Evolutionary conservation across 2,329 filamentous ascomycete species (phyloP).

Genomic region (Colletotrichum brevisporum): DNA sequence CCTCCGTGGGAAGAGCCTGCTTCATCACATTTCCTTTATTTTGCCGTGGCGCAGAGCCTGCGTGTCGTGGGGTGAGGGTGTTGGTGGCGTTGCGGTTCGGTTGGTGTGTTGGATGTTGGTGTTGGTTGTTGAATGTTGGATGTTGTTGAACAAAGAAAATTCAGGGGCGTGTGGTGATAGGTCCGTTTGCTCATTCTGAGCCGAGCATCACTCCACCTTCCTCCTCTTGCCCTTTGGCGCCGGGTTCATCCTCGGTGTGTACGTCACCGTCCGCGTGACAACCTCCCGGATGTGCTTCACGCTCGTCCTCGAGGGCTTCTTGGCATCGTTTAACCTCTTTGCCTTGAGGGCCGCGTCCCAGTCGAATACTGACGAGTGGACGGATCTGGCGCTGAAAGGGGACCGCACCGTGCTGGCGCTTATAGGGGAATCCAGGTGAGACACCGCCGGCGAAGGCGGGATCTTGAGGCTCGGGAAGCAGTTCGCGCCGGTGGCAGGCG

Average conservation of each 20-base stretch:
- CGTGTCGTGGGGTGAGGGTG: conserved; percentile 19
- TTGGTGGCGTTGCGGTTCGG: conserved; percentile 13
- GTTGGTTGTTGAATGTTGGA: conserved; percentile 2
- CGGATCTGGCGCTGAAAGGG: conserved; percentile 78
- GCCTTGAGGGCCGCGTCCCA: conserved; percentile 82
- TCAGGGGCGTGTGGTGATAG: conserved; percentile 19
- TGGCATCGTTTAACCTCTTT: conserved; percentile 72
- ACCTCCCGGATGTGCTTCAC: conserved; percentile 86
- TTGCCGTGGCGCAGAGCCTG: conserved; percentile 31
- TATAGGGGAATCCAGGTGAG: conserved; percentile 77
- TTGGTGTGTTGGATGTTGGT: conserved; percentile 5
- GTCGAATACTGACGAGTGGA: conserved; percentile 78
- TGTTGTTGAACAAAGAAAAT: conserved; percentile 28
- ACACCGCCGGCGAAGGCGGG: conserved; percentile 80
- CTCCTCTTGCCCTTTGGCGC: conserved; percentile 94
- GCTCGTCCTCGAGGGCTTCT: conserved; percentile 71
- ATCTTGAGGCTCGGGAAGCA: conserved; percentile 79
- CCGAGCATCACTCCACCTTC: conserved; percentile 67
- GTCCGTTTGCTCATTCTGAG: conserved; percentile 11
- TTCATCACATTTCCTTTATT: conserved; percentile 37
- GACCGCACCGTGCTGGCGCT: conserved; percentile 79
- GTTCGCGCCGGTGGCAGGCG: conserved; percentile 72
- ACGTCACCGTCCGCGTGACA: conserved; percentile 93
- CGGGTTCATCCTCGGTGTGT: conserved; percentile 87
- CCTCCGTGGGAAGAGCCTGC: conserved; percentile 41